A percentile compares a stretch with the other conserved stretches of the same genome.
These are phyloP conservation scores for Carallia pectinifolia DNA, from an alignment of 345 rosid species.

Conservation along the genomic window DNA sequence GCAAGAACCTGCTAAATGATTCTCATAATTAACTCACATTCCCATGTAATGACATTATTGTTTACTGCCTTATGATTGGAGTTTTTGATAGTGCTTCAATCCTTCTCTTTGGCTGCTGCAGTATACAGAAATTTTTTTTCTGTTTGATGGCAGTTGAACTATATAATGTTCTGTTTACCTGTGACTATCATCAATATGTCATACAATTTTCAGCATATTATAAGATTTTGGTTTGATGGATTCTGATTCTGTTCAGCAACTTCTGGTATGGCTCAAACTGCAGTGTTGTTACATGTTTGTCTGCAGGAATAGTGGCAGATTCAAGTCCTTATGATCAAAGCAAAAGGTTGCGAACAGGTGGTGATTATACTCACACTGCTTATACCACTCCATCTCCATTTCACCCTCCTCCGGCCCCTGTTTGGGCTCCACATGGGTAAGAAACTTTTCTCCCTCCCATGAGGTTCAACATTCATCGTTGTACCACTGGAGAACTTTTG, in stretches of 20 bases:
- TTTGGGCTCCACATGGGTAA: constrained; percentile 99
- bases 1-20: too few species aligned
- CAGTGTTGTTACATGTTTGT: constrained; percentile 16
- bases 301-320: constrained; percentile 83
- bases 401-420: constrained; percentile 87
- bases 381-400: constrained; percentile 82
- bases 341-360: constrained; percentile 90
- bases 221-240: not conserved
- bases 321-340: constrained; percentile 92
- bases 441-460: constrained; percentile 4
- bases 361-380: constrained; percentile 86
- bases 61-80: too few species aligned
- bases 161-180: not conserved
- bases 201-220: not conserved
- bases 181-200: not conserved
- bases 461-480: not conserved
- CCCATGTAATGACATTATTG: too few species aligned
- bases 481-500: not conserved
- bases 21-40: too few species aligned
- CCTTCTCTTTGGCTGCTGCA: too few species aligned
- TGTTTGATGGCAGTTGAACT: too few species aligned
- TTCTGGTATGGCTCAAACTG: not conserved
- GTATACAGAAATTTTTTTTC: too few species aligned
- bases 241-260: not conserved
- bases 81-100: too few species aligned